phyloP scores from a whole-genome alignment of 352 stramenopile species.

The Phytopythium cucurbitacearum region DNA sequence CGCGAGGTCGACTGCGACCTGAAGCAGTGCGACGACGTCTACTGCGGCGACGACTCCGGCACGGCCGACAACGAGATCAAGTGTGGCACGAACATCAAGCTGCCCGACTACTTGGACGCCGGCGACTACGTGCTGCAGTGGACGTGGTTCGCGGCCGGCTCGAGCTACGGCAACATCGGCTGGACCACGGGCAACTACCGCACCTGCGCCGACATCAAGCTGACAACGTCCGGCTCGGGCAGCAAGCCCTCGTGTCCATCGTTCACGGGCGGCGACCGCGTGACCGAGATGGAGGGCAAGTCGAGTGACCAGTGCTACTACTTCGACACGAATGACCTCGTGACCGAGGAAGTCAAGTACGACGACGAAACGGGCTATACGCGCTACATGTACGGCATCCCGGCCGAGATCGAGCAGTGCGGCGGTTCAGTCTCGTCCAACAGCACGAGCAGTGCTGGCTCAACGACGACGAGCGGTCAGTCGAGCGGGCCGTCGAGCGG shows the following conservation, averaged over 20 bases:
- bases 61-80: slow-evolving; percentile 25
- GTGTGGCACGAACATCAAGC: slow-evolving; percentile 43
- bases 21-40: slow-evolving; percentile 34
- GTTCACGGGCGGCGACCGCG: slow-evolving; percentile 48
- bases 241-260: slow-evolving; percentile 31
- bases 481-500: too few species aligned
- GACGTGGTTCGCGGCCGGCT: slow-evolving; percentile 46
- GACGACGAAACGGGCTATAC: slow-evolving; percentile 32
- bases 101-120: slow-evolving; percentile 34
- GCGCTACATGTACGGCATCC: slow-evolving; percentile 46
- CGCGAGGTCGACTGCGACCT: slow-evolving; percentile 40
- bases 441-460: too few species aligned
- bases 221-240: slow-evolving; percentile 30
- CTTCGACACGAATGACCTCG: slow-evolving; percentile 50
- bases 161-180: slow-evolving; percentile 44
- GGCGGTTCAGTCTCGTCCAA: slow-evolving; percentile 6
- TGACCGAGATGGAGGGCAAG: slow-evolving; percentile 38
- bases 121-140: slow-evolving; percentile 61
- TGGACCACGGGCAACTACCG: slow-evolving; percentile 47
- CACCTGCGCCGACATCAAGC: slow-evolving; percentile 47
- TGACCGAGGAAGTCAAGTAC: slow-evolving; percentile 35
- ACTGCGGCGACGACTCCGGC: slow-evolving; percentile 30
- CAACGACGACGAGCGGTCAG: too few species aligned
- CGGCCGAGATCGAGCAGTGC: slow-evolving; percentile 36
- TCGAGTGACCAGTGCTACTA: slow-evolving; percentile 45